Base-by-base conservation (phyloP, 2,329 filamentous ascomycete genomes). In the Ophiostoma novo-ulmi region DNA sequence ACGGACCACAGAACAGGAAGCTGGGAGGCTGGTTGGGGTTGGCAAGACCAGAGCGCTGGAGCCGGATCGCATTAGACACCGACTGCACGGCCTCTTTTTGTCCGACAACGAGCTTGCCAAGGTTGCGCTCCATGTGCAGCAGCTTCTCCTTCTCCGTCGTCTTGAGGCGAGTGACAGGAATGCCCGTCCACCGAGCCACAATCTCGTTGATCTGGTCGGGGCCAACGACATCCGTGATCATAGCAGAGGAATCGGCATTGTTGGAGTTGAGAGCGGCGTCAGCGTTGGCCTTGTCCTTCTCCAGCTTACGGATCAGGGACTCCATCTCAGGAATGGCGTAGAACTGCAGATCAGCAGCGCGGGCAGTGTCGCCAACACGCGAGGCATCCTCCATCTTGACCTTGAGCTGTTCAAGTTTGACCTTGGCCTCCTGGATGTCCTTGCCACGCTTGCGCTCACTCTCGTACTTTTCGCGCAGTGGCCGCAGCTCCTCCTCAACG, bases 121-220 rank as follows among this genome's bases (percentile, higher is more conserved):
- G 88, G 66, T 90, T 89, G 77, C 88, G 91, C 82, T 99, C 95
- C 95, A 99, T 99, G 77, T 97, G 87, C 74, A 99, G 87, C n/a
- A 99, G 86, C 84, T 98, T 98, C 79, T 99, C 95, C 82, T 97
- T 98, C 82, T 99, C 95, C 0, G 93, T 91, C 0, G 95, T 97
- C 83, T 91, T 94, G 58, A 99, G 88, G 73, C 94, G 87, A 5
- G 93, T 98, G 72, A 99, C 93, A 0, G 95, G 95, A 75, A 99
- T 99, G 74, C 95, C 95, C n/a, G 95, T 99, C 92, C 94, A 97
- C 73, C 93, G 90, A 70, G 91, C 91, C 69, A 99, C 95, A 73
- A 99, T 99, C 78, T 98, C 94, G 79, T 99, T 98, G 85, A 99
- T 99, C 80, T 99, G 94, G 74, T 99, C 95, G 13, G 94, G 93